Evolutionary conservation across 202 grass and related monocot genomes (phyloP), one percentile per base, ranked within the genome.

Genomic region (Zoysia matrella): DNA sequence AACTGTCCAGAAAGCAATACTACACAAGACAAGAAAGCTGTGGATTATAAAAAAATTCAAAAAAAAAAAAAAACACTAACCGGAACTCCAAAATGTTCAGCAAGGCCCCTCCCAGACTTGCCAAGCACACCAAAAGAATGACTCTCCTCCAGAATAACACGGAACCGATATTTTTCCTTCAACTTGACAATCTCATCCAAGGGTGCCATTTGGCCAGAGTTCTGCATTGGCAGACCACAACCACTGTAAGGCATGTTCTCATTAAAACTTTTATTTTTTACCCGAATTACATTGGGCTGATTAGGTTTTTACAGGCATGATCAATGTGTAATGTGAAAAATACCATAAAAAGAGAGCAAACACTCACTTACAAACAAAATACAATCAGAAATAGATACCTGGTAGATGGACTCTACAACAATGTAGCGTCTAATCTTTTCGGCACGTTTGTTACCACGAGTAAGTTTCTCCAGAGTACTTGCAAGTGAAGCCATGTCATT

Each of bases 121-220:
- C 95, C 92, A 88, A 95, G 92, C 49, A 95, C 92, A 86, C 92
- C 92, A 93, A 98, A 95, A 57, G 95, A 98, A 91, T 98, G 92
- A 9, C 85, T 90, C 86, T 98, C 95, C 69, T 95, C 95, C 70
- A 98, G 58, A 82, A 98, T 93, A 81, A 95, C 86, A 71, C 89
- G 84, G 87, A 98, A 98, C 42, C 74, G 76, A 71, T 98, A 95
- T 72, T 91, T 98, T 87, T 98, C 92, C 80, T 95, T 98, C 85
- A 98, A 73, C 73, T 62, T 87, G 52, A 95, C 83, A 91, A 98
- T 98, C 77, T 95, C 92, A 91, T 93, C 89, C 82, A 98, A 82
- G 50, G 90, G 90, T 18, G 85, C 83, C 42, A 95, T 88, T 93
- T 95, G 95, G 76, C 95, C 95, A 78, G 95, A 95, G 85, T 98